These are phyloP conservation scores for Reticulascus tulasneorum DNA, from an alignment of 2,329 filamentous ascomycete species.

Conservation along the genomic window DNA sequence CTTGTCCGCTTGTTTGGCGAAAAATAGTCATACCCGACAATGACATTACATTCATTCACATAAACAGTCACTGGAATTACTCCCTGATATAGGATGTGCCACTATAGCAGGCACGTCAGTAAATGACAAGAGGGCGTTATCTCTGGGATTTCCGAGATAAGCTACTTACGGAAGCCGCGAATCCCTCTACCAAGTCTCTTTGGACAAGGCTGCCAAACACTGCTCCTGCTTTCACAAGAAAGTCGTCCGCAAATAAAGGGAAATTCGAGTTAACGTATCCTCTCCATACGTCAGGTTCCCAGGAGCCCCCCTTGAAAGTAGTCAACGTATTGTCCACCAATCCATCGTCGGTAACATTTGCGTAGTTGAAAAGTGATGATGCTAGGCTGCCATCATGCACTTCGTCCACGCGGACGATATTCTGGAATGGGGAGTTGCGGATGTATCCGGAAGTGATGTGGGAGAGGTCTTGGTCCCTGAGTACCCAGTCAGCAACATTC, in stretches of 20 bases:
- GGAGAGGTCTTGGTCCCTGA: slow-evolving; percentile 32
- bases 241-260: slow-evolving; percentile 24
- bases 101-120: slow-evolving; percentile 17
- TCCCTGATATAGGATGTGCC: slow-evolving; percentile 31
- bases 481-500: background rate
- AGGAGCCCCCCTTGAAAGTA: slow-evolving; percentile 16
- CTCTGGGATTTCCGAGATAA: no score
- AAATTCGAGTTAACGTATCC: slow-evolving; percentile 34
- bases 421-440: slow-evolving; percentile 26
- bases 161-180: slow-evolving; percentile 21
- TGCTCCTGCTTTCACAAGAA: slow-evolving; percentile 21
- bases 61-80: slow-evolving; percentile 30
- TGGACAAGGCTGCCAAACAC: slow-evolving; percentile 20
- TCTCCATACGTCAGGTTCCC: slow-evolving; percentile 21
- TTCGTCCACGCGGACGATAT: slow-evolving; percentile 26
- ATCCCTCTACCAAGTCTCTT: slow-evolving; percentile 13
- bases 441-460: slow-evolving; percentile 33
- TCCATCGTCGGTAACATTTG: slow-evolving; percentile 27
- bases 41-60: slow-evolving; percentile 25
- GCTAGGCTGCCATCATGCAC: slow-evolving; percentile 22
- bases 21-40: slow-evolving; percentile 34
- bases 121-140: background rate
- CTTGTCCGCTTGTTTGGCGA: slow-evolving; percentile 20
- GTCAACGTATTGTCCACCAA: slow-evolving; percentile 32
- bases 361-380: slow-evolving; percentile 30